Percentiles rank a stretch among this genome's conserved stretches.
Evolutionary conservation across 2,329 filamentous ascomycete genomes (phyloP).

Genomic region (Xylariomycetidae sp.): DNA sequence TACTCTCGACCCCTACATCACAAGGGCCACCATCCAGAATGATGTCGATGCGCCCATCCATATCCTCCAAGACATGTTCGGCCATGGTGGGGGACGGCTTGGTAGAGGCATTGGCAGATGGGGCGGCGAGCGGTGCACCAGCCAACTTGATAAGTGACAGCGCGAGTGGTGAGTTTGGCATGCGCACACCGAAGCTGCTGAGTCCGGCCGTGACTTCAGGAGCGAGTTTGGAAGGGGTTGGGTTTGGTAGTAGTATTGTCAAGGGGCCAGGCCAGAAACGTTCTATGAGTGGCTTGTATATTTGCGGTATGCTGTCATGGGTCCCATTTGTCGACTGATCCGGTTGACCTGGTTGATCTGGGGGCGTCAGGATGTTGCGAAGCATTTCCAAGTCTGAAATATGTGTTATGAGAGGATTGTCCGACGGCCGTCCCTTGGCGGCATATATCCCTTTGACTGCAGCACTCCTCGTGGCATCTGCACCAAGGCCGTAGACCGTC

Average conservation of each 20-base stretch:
- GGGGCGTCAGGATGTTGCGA: slow-evolving; percentile 47
- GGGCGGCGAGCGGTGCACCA: slow-evolving; percentile 76
- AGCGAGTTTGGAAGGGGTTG: slow-evolving; percentile 63
- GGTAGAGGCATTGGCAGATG: slow-evolving; percentile 91
- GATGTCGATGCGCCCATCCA: slow-evolving; percentile 73
- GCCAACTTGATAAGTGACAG: slow-evolving; percentile 77
- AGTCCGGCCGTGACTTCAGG: slow-evolving; percentile 89
- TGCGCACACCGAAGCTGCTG: slow-evolving; percentile 78
- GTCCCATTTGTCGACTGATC: slow-evolving; percentile 13
- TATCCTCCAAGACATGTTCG: slow-evolving; percentile 80
- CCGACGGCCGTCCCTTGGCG: slow-evolving; percentile 82
- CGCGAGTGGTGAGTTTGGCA: slow-evolving; percentile 82
- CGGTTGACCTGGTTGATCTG: neutral
- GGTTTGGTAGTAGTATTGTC: slow-evolving; percentile 81
- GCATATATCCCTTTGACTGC: slow-evolving; percentile 89
- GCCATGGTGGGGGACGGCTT: slow-evolving; percentile 88
- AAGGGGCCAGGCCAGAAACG: slow-evolving; percentile 92
- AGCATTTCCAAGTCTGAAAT: slow-evolving; percentile 76
- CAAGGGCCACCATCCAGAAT: slow-evolving; percentile 88
- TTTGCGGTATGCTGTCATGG: slow-evolving; percentile 53
- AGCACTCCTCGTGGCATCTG: slow-evolving; percentile 79
- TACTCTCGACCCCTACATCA: slow-evolving; percentile 88
- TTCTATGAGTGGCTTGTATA: slow-evolving; percentile 73
- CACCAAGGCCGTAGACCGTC: slow-evolving; percentile 95
- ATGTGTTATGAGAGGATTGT: slow-evolving; percentile 95